Conservation (phyloP, 176 grass and related monocot species). For the Zea luxurians region DNA sequence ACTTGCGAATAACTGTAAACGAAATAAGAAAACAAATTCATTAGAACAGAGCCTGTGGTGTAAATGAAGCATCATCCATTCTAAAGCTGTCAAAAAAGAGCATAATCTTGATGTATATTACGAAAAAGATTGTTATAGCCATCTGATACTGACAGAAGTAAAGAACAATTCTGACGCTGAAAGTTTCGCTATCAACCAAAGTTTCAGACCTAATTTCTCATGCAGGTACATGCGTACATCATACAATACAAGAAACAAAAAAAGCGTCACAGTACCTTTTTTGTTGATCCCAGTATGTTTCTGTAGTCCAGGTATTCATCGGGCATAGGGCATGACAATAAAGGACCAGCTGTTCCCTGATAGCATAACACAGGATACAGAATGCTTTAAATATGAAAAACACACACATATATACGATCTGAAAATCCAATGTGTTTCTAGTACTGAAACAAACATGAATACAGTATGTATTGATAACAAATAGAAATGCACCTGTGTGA, state of each 20-base stretch:
- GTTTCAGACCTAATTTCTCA: slow-evolving; percentile 27
- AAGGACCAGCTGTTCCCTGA: slow-evolving; percentile 61
- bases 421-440: slow-evolving; percentile 13
- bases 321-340: slow-evolving; percentile 66
- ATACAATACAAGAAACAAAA: slow-evolving; percentile 40
- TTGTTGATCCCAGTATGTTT: slow-evolving; percentile 67
- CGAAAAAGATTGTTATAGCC: not conserved
- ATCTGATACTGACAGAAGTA: slow-evolving; percentile 12
- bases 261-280: slow-evolving; percentile 54
- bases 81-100: slow-evolving; percentile 29
- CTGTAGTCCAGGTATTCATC: slow-evolving; percentile 85
- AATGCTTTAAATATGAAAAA: slow-evolving; percentile 32
- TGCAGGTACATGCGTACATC: slow-evolving; percentile 24
- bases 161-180: slow-evolving; percentile 21
- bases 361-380: slow-evolving; percentile 22
- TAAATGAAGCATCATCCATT: slow-evolving; percentile 35
- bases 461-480: slow-evolving; percentile 16
- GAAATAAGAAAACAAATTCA: slow-evolving; percentile 25
- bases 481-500: slow-evolving; percentile 60
- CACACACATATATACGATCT: slow-evolving; percentile 30
- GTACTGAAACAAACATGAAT: slow-evolving; percentile 15
- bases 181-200: not conserved
- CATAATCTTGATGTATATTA: not conserved
- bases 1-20: slow-evolving; percentile 64
- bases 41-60: slow-evolving; percentile 26